These are phyloP conservation scores for Erythrophleum fordii DNA, from an alignment of 306 rosid species.

Conservation along the genomic window DNA sequence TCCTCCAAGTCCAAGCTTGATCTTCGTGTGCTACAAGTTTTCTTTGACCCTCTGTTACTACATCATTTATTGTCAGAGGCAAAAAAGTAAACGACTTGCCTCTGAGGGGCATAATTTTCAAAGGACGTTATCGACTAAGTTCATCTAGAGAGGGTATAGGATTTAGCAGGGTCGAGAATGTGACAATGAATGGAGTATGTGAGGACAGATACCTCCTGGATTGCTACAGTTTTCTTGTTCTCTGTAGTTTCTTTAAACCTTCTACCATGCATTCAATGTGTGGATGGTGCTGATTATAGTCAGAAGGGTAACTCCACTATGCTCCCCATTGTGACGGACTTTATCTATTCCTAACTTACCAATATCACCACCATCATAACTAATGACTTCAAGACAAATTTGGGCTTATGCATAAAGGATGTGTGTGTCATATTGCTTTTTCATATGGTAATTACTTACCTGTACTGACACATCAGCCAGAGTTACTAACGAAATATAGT, in stretches of 20 bases:
- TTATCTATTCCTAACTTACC: neutral
- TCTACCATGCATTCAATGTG: conserved; percentile 41
- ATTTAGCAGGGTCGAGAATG: neutral
- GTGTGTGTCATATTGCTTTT: conserved; percentile 49
- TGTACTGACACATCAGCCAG: neutral
- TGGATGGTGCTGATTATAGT: conserved; percentile 34
- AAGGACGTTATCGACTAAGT: too few species aligned
- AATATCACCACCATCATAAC: conserved; percentile 47
- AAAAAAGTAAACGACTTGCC: too few species aligned
- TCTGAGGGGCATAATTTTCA: too few species aligned
- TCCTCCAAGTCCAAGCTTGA: neutral
- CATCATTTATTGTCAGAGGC: neutral
- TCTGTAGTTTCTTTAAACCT: conserved; percentile 36
- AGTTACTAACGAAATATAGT: neutral
- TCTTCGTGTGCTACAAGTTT: neutral
- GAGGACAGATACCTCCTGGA: neutral
- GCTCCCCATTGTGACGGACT: conserved; percentile 36
- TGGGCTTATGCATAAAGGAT: conserved; percentile 68
- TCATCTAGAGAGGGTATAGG: neutral
- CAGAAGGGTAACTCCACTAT: conserved; percentile 3
- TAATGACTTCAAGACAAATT: conserved; percentile 44
- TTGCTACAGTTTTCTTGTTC: conserved; percentile 30
- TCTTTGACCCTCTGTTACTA: neutral
- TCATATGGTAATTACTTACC: neutral
- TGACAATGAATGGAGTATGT: neutral